Percentiles rank a stretch among this genome's conserved stretches.
Evolutionary conservation across 1,284 basidiomycete genomes (phyloP).

Genomic region (Bjerkandera adusta): DNA sequence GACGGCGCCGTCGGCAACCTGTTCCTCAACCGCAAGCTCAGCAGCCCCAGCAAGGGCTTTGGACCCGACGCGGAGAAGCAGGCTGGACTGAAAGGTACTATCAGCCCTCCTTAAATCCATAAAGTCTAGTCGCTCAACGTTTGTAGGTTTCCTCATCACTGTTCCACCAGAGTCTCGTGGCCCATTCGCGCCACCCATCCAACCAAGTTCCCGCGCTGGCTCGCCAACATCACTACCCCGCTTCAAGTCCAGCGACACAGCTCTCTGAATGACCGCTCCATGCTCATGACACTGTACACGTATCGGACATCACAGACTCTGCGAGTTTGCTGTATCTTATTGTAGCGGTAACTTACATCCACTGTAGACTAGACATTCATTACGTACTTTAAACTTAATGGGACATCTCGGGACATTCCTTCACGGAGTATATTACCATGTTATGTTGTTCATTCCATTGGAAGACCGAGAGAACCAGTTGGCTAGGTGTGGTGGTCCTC

Average conservation of each 20-base stretch:
- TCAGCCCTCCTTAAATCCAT: background rate
- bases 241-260: slow-evolving; percentile 31
- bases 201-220: slow-evolving; percentile 24
- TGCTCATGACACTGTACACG: background rate
- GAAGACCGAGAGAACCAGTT: no score
- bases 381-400: no score
- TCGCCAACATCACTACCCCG: slow-evolving; percentile 29
- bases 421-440: no score
- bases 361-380: no score
- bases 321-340: no score
- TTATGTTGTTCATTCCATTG: no score
- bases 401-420: no score
- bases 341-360: no score
- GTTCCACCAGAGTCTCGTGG: slow-evolving; percentile 38
- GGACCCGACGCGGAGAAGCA: slow-evolving; percentile 76
- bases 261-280: slow-evolving; percentile 19
- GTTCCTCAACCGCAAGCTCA: slow-evolving; percentile 16
- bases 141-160: slow-evolving; percentile 36
- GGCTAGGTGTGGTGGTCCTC: no score
- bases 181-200: slow-evolving; percentile 30
- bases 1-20: slow-evolving; percentile 33
- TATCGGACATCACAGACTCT: no score
- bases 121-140: background rate
- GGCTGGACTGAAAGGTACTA: slow-evolving; percentile 56
- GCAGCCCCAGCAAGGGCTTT: slow-evolving; percentile 50